phyloP scores from a whole-genome alignment of 345 rosid genomes.

The Citrus sp. region DNA sequence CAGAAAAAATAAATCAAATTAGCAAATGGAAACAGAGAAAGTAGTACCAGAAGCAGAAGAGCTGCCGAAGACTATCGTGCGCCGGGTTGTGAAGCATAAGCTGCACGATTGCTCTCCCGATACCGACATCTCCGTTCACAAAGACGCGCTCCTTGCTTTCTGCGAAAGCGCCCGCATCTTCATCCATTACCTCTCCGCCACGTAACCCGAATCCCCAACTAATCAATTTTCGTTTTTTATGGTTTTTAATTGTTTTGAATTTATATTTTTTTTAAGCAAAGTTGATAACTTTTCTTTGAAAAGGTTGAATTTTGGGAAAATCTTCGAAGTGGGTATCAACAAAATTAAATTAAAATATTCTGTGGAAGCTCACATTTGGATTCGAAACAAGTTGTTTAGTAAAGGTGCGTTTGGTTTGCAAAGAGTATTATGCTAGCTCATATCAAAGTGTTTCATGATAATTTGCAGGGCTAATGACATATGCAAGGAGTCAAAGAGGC shows the following conservation, averaged over 20 bases:
- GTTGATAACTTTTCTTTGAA: neutral
- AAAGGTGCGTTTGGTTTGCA: neutral
- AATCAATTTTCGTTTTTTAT: neutral
- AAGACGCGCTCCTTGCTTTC: conserved; percentile 65
- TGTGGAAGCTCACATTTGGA: neutral
- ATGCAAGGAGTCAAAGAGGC: conserved; percentile 69
- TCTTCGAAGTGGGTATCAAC: neutral
- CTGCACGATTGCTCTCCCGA: conserved; percentile 68
- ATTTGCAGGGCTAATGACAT: conserved; percentile 60
- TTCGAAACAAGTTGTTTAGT: neutral
- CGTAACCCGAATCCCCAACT: conserved; percentile 23
- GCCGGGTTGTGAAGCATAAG: conserved; percentile 87
- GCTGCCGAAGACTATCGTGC: conserved; percentile 81
- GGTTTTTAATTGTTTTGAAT: conserved; percentile 2
- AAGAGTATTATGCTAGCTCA: neutral
- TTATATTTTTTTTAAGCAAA: neutral
- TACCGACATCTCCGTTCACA: conserved; percentile 53
- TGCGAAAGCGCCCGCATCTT: conserved; percentile 69
- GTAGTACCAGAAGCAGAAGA: conserved; percentile 58
- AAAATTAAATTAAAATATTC: neutral
- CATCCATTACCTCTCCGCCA: conserved; percentile 74
- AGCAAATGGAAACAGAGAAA: conserved; percentile 42
- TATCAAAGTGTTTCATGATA: neutral
- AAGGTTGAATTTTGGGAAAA: neutral
- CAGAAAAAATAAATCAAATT: neutral